Percentiles rank a stretch among this genome's conserved stretches.
phyloP scores from a whole-genome alignment of 352 stramenopile genomes.

The Plasmopara halstedii region DNA sequence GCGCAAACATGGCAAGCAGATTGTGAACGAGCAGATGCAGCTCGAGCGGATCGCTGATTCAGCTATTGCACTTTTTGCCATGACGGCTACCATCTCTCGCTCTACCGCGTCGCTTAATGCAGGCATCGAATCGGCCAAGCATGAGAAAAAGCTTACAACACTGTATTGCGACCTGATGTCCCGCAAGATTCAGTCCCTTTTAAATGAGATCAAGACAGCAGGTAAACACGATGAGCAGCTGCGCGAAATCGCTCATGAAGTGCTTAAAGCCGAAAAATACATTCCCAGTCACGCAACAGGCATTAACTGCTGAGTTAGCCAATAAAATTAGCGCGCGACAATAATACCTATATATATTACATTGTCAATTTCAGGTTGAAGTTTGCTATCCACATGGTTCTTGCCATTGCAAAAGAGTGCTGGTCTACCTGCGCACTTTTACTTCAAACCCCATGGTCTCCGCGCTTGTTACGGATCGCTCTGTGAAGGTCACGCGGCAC shows the following conservation, averaged over 20 bases:
- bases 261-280: constrained; percentile 69
- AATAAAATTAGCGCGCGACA: not conserved
- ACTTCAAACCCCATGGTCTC: constrained; percentile 7
- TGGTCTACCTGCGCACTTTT: constrained; percentile 1
- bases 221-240: constrained; percentile 62
- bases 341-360: not conserved
- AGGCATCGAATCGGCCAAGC: constrained; percentile 46
- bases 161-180: constrained; percentile 73
- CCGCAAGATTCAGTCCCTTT: constrained; percentile 54
- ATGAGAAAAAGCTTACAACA: constrained; percentile 74
- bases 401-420: constrained; percentile 15
- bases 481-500: constrained; percentile 11
- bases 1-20: constrained; percentile 83
- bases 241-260: constrained; percentile 67
- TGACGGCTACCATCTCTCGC: constrained; percentile 83
- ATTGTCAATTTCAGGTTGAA: constrained; percentile 5
- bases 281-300: constrained; percentile 71
- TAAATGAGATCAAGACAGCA: constrained; percentile 52
- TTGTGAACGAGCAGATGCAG: constrained; percentile 84
- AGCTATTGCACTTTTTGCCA: constrained; percentile 75
- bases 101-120: constrained; percentile 50
- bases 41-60: constrained; percentile 80
- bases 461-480: constrained; percentile 11
- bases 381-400: constrained; percentile 8
- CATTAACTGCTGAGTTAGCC: constrained; percentile 37